Percentiles rank a stretch among this genome's conserved stretches.
Conservation (phyloP, 2,329 filamentous ascomycete species). For the Peltaster fructicola region DNA sequence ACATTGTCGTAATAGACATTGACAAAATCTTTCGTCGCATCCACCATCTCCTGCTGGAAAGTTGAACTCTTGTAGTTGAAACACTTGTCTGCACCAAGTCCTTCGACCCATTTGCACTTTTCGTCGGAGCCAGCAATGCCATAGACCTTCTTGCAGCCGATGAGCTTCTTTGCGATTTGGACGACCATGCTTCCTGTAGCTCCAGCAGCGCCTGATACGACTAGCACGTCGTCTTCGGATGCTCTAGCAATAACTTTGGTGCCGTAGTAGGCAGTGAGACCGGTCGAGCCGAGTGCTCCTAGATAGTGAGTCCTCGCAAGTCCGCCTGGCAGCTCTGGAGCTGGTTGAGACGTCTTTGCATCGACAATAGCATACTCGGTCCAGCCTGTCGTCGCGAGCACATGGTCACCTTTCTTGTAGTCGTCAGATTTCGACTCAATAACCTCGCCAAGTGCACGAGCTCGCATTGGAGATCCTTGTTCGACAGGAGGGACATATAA, state of each 20-base stretch:
- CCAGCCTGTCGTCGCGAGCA: slow-evolving; percentile 21
- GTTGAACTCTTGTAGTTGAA: slow-evolving; percentile 35
- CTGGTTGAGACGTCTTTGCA: slow-evolving; percentile 12
- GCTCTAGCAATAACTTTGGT: slow-evolving; percentile 23
- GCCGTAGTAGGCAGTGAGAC: slow-evolving; percentile 32
- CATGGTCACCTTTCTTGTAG: slow-evolving; percentile 20
- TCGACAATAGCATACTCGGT: slow-evolving; percentile 25
- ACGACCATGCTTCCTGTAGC: slow-evolving; percentile 32
- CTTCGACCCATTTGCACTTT: slow-evolving; percentile 35
- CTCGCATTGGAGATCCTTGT: slow-evolving; percentile 22
- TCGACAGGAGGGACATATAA: slow-evolving; percentile 30
- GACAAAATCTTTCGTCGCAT: slow-evolving; percentile 30
- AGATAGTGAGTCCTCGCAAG: slow-evolving; percentile 28
- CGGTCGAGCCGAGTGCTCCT: slow-evolving; percentile 27
- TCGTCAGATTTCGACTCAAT: slow-evolving; percentile 18
- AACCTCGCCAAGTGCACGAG: slow-evolving; percentile 21
- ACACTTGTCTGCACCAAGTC: slow-evolving; percentile 35
- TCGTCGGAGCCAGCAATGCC: slow-evolving; percentile 35
- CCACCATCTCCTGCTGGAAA: slow-evolving; percentile 30
- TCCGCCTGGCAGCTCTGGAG: slow-evolving; percentile 13
- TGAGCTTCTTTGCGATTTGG: slow-evolving; percentile 34
- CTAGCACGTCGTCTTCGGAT: slow-evolving; percentile 26
- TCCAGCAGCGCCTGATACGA: slow-evolving; percentile 31
- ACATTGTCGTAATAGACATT: slow-evolving; percentile 63
- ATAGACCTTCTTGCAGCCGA: slow-evolving; percentile 28